Conservation (phyloP, 371 early-diverging fungal species). For the Mucor velutinosus region DNA sequence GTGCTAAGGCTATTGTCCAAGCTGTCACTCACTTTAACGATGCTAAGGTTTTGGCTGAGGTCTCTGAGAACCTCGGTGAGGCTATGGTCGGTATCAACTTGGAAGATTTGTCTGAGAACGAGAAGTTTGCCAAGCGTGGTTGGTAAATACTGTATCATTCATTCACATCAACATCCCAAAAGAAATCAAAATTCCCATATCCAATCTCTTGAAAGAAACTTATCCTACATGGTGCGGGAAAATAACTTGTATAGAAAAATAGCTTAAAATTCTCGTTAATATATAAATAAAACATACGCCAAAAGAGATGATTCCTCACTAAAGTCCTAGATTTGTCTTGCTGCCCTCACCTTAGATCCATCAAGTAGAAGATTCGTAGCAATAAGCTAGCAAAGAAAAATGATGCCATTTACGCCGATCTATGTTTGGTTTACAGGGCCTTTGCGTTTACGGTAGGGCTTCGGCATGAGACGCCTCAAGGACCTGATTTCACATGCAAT, state of each 20-base stretch:
- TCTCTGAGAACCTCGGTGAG: conserved; percentile 93
- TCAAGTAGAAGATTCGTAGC: background rate
- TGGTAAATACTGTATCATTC: conserved; percentile 54
- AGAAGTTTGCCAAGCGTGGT: conserved; percentile 76
- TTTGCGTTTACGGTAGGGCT: background rate
- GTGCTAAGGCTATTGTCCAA: conserved; percentile 93
- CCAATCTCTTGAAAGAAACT: conserved; percentile 11
- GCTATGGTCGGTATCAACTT: conserved; percentile 97
- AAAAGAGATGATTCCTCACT: background rate
- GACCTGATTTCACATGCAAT: background rate
- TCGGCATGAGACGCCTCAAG: background rate
- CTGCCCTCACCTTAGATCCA: too few species aligned
- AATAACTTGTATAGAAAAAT: conserved; percentile 4
- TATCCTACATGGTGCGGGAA: background rate
- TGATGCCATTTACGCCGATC: too few species aligned
- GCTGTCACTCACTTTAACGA: conserved; percentile 96
- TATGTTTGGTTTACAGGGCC: background rate
- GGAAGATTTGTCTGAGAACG: conserved; percentile 66
- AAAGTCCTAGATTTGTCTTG: background rate
- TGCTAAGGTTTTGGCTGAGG: conserved; percentile 84
- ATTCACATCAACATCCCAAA: background rate
- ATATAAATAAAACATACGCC: background rate
- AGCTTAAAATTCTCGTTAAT: conserved; percentile 3
- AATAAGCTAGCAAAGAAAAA: background rate
- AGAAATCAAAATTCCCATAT: background rate